Base-by-base conservation (phyloP, 176 grass and related monocot species). In the Ensete ventricosum region DNA sequence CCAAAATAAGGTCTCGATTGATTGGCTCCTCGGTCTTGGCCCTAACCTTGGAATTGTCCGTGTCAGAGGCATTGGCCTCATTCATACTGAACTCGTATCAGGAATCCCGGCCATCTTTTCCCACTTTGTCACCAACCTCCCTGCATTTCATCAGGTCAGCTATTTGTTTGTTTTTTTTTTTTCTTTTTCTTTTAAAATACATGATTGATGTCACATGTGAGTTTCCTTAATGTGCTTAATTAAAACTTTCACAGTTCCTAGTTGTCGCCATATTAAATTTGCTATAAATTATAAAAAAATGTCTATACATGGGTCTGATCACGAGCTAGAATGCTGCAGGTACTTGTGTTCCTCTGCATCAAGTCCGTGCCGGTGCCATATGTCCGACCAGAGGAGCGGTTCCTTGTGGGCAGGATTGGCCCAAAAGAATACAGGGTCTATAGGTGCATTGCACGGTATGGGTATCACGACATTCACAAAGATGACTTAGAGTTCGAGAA, bases 41-140 rank as follows among this genome's bases (percentile, higher is more conserved):
- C 82, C 90, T 1, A 87, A 85, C 52, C 89, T 99, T 1, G 90
- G 90, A 14, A 86, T 99, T 2, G 88, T 91, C 8, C 84, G 95
- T 19, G 95, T 99, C 34, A 78, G 79, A 6, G 95, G 95, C 59
- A 91, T 99, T 69, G 95, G 95, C 16, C 84, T 98, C 80, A 87
- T 98, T 21, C 90, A 94, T 66, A 84, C 86, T 0, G 95, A 98
- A 70, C 82, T 98, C 0, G 95, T 91, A 34, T 84, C 86, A 0
- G 90, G 95, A 75, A 91, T 98, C 50, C 95, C 95, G 0, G 95
- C 86, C 6, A 93, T 98, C 59, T 98, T 98, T 73, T 91, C 95
- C 1, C 95, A 98, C 87, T 94, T 98, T 22, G 90, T 94, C 64
- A 98, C 95, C 58, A 98, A 93, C 68, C 79, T 98, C 1, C 90